Conservation (phyloP, 768 basidiomycete genomes). For the Zangia roseola region DNA sequence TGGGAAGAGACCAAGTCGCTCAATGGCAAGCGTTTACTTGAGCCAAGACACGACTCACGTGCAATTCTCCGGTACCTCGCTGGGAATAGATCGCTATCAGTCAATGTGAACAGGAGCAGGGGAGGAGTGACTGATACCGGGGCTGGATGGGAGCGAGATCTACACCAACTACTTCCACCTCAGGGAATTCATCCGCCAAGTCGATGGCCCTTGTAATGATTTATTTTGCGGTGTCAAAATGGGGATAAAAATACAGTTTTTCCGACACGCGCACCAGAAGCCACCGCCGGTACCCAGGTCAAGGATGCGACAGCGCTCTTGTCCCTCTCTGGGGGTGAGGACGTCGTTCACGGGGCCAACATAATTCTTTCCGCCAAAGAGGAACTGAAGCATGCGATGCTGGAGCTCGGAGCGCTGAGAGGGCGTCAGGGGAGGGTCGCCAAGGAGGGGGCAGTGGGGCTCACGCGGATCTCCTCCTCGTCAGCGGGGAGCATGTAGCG, state of each 20-base stretch:
- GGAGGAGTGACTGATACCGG: slow-evolving; percentile 40
- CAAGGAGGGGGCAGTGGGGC: not conserved
- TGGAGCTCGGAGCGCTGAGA: slow-evolving; percentile 59
- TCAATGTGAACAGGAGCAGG: slow-evolving; percentile 1
- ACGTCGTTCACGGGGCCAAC: slow-evolving; percentile 62
- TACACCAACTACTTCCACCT: slow-evolving; percentile 63
- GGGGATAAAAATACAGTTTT: not conserved
- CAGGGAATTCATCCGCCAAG: slow-evolving; percentile 71
- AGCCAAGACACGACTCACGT: slow-evolving; percentile 46
- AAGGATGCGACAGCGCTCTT: slow-evolving; percentile 44
- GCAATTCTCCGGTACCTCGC: slow-evolving; percentile 69
- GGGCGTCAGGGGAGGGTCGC: slow-evolving; percentile 3
- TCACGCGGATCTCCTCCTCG: slow-evolving; percentile 61
- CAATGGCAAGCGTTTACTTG: not conserved
- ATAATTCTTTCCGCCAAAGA: slow-evolving; percentile 62
- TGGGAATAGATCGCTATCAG: slow-evolving; percentile 29
- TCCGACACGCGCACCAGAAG: slow-evolving; percentile 44
- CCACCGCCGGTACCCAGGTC: slow-evolving; percentile 72
- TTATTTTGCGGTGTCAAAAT: not conserved
- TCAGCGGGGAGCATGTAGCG: slow-evolving; percentile 67
- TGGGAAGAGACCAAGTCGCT: slow-evolving; percentile 3
- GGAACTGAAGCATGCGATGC: slow-evolving; percentile 66
- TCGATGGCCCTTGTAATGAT: slow-evolving; percentile 56
- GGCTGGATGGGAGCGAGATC: slow-evolving; percentile 76
- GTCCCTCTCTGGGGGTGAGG: slow-evolving; percentile 38